Evolutionary conservation across 2,329 filamentous ascomycete species (phyloP).

Genomic region (Mollisiaceae sp.): DNA sequence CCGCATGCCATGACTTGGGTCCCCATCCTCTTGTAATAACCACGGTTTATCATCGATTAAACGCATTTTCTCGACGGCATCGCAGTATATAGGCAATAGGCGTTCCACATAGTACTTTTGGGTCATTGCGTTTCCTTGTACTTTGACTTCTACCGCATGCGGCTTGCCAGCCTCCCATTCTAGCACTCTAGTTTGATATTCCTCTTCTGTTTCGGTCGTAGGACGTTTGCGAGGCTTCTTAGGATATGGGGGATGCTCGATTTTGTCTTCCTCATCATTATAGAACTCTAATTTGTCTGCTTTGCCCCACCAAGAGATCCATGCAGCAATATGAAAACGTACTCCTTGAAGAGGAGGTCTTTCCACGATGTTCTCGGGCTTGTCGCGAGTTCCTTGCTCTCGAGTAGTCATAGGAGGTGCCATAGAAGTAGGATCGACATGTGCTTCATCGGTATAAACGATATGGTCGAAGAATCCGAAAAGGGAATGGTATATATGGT

Average conservation of each 20-base stretch:
- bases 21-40: constrained; percentile 20
- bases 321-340: constrained; percentile 21
- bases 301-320: constrained; percentile 19
- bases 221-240: constrained; percentile 12
- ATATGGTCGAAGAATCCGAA: constrained; percentile 7
- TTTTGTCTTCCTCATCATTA: constrained; percentile 24
- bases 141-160: constrained; percentile 12
- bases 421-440: constrained; percentile 19
- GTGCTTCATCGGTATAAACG: constrained; percentile 19
- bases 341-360: constrained; percentile 2
- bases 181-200: constrained; percentile 14
- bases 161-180: constrained; percentile 21
- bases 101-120: constrained; percentile 24
- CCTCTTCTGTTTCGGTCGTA: constrained; percentile 8
- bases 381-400: constrained; percentile 15
- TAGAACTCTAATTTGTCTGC: constrained; percentile 24
- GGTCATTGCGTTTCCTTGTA: constrained; percentile 17
- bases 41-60: constrained; percentile 16
- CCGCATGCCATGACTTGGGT: constrained; percentile 19
- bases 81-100: constrained; percentile 18
- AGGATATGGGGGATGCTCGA: constrained; percentile 9
- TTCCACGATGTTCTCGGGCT: constrained; percentile 21
- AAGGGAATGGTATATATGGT: neutral
- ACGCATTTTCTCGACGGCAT: constrained; percentile 16
- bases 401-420: constrained; percentile 1